These are phyloP conservation scores for Cunninghamia lanceolata DNA, from an alignment of 75 land plant species.

Conservation along the genomic window DNA sequence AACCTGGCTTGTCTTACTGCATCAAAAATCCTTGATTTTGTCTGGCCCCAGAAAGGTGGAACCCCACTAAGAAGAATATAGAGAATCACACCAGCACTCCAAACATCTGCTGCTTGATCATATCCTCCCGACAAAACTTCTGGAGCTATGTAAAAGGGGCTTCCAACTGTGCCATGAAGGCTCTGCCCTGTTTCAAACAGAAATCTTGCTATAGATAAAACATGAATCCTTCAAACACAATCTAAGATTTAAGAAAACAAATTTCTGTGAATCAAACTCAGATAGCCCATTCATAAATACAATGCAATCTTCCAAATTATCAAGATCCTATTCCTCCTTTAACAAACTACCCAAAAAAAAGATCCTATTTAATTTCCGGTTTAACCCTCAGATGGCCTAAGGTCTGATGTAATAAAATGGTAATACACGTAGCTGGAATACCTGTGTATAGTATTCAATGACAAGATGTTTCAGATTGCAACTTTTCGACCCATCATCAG, in stretches of 20 bases:
- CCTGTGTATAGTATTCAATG: neutral
- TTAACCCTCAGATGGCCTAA: neutral
- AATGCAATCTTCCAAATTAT: neutral
- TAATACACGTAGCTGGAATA: neutral
- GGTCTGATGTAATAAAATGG: neutral
- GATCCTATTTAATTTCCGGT: too few species aligned
- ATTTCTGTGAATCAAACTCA: neutral
- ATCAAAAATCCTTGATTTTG: slow-evolving; percentile 58
- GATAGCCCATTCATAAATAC: neutral
- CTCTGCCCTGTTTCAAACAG: slow-evolving; percentile 44
- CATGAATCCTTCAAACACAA: neutral
- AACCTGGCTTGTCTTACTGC: slow-evolving; percentile 62
- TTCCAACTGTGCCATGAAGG: slow-evolving; percentile 66
- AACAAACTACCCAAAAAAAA: too few species aligned
- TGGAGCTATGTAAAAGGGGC: slow-evolving; percentile 81
- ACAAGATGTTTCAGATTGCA: neutral
- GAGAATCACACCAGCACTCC: slow-evolving; percentile 87
- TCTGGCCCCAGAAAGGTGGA: slow-evolving; percentile 83
- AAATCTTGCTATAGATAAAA: neutral
- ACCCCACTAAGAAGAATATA: slow-evolving; percentile 76
- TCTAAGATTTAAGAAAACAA: neutral
- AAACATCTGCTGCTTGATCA: slow-evolving; percentile 66
- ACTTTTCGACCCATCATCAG: neutral
- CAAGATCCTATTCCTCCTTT: too few species aligned
- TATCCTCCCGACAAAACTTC: slow-evolving; percentile 73